Base-by-base conservation (phyloP, 129 eudicot genomes). In the Lactuca sativa region DNA sequence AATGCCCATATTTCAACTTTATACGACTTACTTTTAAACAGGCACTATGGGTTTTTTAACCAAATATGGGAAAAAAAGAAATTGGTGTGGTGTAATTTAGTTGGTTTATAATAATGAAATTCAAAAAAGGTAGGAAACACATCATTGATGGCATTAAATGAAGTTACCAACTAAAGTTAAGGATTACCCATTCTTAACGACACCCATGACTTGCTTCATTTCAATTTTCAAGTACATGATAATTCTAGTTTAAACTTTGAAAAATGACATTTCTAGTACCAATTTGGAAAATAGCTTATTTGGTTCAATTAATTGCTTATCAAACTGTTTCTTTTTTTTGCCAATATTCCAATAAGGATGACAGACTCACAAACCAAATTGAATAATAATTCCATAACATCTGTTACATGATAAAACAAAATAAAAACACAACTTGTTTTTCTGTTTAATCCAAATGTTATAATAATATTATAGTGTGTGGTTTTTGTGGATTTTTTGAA, bases 131-230 rank as follows among this genome's bases (percentile, higher is more conserved):
- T 60, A 38, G 44, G 58, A 49, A 69, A 5, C 70, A 60, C 54
- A 12, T 56, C 31, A 61, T 60, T 68, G 70, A 76, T 68, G 64
- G 18, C 64, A 76, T 51, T 69, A 60, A 76, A 76, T 68, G 80
- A 52, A 31, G 70, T 60, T 62, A 69, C 80, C 80, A 51, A 76
- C 75, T 69, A 68, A 60, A 59, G 64, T 68, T 76, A 64, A 76
- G 41, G 51, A 68, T 76, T 68, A 61, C 80, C 75, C 37, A 59
- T 76, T 60, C 49, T 51, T 60, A 51, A 63, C 57, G 80, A 51
- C 47, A 76, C 70, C 15, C 56, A 51, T 4, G 56, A 58, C 69
- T 21, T 67, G 69, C 59, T 37, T 68, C 58, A 9, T 51, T 68
- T 60, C 52, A 36, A 40, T 13, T 51, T 68, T 60, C 52, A 36